Evolutionary conservation across 179 eudicot species (phyloP).

Genomic region (Heliamphora pulchella): DNA sequence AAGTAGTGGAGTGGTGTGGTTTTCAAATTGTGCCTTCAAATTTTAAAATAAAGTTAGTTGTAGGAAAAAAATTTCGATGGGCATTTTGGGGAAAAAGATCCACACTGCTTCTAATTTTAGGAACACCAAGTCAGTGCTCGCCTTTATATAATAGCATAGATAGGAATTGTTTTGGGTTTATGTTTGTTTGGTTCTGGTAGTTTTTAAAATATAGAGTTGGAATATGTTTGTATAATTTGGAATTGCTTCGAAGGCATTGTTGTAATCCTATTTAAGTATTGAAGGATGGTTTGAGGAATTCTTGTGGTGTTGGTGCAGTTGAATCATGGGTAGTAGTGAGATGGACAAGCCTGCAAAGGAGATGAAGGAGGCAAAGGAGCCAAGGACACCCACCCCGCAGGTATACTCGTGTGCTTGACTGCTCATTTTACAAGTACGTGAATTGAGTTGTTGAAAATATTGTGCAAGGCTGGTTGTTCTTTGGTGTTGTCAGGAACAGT

Average conservation of each 20-base stretch:
- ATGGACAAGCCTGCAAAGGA: constrained; percentile 65
- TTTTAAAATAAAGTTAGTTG: too few species aligned
- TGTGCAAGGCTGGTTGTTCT: constrained; percentile 14
- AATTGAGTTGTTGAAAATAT: constrained; percentile 6
- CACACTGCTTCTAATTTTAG: too few species aligned
- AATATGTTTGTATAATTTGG: not conserved
- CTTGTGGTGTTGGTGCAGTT: constrained; percentile 20
- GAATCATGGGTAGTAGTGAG: constrained; percentile 80
- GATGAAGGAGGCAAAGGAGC: constrained; percentile 42
- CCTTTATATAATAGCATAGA: too few species aligned
- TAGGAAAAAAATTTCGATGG: too few species aligned
- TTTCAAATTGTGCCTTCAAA: too few species aligned
- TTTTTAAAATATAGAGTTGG: not conserved
- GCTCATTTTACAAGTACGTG: not conserved
- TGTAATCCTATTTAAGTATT: not conserved
- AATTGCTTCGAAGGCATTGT: not conserved
- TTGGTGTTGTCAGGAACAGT: constrained; percentile 49
- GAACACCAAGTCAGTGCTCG: too few species aligned
- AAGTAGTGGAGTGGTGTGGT: too few species aligned
- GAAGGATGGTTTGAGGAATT: constrained; percentile 34
- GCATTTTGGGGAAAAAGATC: too few species aligned
- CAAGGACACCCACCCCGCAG: constrained; percentile 53
- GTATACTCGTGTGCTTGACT: constrained; percentile 17
- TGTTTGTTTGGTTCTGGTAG: not conserved
- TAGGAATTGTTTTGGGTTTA: not conserved